Percentiles rank a stretch among this genome's conserved stretches.
These are phyloP conservation scores for Crepidotus variabilis DNA, from an alignment of 768 basidiomycete genomes.

Conservation along the genomic window DNA sequence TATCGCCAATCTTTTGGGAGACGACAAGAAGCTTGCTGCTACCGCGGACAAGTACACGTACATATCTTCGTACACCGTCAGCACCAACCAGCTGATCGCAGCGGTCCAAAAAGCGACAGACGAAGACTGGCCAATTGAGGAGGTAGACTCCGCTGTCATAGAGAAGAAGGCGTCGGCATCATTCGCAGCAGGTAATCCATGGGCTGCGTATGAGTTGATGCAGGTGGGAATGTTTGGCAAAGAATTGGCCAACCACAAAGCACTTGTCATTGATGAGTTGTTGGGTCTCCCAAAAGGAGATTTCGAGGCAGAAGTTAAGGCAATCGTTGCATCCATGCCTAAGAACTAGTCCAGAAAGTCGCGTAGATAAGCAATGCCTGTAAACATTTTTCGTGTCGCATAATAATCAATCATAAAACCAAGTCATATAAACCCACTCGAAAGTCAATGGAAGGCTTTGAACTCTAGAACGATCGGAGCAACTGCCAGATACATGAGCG, in stretches of 20 bases:
- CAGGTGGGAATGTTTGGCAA: background rate
- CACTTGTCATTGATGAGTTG: background rate
- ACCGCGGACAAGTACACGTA: constrained; percentile 1
- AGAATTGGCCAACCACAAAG: background rate
- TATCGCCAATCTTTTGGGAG: constrained; percentile 1
- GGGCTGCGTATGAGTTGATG: background rate
- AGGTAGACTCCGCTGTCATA: background rate
- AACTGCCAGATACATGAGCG: background rate
- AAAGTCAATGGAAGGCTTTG: too few species aligned
- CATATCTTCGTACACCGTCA: constrained; percentile 3
- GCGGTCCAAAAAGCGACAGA: constrained; percentile 3
- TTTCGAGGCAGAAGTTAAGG: constrained; percentile 5
- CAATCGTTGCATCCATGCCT: background rate
- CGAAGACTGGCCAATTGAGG: constrained; percentile 1
- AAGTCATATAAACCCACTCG: too few species aligned
- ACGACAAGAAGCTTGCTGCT: background rate
- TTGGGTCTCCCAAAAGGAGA: constrained; percentile 3
- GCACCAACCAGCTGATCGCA: background rate
- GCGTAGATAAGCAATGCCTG: background rate
- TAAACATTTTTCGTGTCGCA: background rate
- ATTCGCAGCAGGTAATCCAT: background rate
- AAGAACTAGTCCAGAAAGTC: background rate
- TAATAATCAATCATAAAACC: background rate
- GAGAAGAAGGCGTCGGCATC: background rate
- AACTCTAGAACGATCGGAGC: background rate